Conservation (phyloP, 2,329 filamentous ascomycete genomes). For the Monosporascus sp. region DNA sequence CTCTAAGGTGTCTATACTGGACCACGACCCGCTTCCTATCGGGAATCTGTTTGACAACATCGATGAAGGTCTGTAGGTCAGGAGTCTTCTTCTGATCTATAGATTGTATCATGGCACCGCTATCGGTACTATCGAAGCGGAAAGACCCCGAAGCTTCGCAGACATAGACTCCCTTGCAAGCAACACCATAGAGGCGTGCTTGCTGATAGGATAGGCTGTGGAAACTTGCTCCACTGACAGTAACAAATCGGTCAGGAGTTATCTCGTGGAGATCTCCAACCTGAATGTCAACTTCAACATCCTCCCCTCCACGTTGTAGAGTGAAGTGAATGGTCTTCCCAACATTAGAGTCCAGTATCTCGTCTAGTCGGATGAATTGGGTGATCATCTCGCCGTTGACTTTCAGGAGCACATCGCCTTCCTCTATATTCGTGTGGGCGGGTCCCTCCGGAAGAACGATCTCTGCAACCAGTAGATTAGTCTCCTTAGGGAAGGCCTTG, state of each 20-base stretch:
- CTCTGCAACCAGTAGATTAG: constrained; percentile 94
- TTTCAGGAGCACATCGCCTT: constrained; percentile 89
- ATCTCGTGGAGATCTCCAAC: constrained; percentile 91
- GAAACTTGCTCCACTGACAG: constrained; percentile 89
- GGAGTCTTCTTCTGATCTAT: constrained; percentile 89
- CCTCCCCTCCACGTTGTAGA: constrained; percentile 82
- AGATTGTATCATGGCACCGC: constrained; percentile 89
- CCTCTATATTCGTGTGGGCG: constrained; percentile 79
- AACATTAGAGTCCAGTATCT: constrained; percentile 85
- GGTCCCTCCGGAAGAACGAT: constrained; percentile 90
- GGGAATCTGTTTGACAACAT: constrained; percentile 85
- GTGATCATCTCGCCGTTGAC: constrained; percentile 92
- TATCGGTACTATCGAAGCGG: constrained; percentile 84
- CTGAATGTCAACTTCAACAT: constrained; percentile 76
- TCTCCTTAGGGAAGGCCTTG: constrained; percentile 82
- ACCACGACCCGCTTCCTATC: constrained; percentile 81
- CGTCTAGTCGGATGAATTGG: constrained; percentile 87
- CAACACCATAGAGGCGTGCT: constrained; percentile 89
- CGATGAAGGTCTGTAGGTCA: constrained; percentile 81
- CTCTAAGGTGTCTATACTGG: constrained; percentile 91
- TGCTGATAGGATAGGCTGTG: constrained; percentile 97
- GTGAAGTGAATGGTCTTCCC: constrained; percentile 72
- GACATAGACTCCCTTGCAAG: constrained; percentile 87
- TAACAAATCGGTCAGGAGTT: constrained; percentile 92
- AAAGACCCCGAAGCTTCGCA: constrained; percentile 95